Evolutionary conservation across 164 flowering plant species (phyloP), one percentile per base, ranked within the genome.

Genomic region (Brasenia schreberi): DNA sequence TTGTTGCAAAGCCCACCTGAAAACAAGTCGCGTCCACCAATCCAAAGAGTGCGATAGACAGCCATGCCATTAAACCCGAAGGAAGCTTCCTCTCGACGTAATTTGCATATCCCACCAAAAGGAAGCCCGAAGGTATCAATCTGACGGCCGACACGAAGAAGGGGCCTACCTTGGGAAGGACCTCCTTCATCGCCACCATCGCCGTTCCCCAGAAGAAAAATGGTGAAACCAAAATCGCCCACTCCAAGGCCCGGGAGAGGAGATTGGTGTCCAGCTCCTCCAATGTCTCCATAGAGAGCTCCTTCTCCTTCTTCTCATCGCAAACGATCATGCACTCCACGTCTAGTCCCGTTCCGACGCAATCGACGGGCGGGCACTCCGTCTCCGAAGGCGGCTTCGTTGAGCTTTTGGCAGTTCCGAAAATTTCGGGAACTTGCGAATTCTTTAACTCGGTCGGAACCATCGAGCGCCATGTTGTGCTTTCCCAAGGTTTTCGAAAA

Each of bases 191-290:
- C 0, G 96, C 98, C 60, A 91, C 98, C 98, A 94, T 94, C 2
- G 98, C 87, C 14, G 98, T 94, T 1, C 98, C 98, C 98, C 98
- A 94, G 75, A 94, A 94, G 87, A 94, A 94, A 77, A 94, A 94
- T 0, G 97, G 98, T 5, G 96, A 90, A 0, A 94, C 76, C 74
- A 94, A 69, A 49, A 94, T 74, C 39, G 71, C 84, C 86, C 82
- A 87, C 64, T 91, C 95, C 87, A 66, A 77, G 66, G 73, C 59
- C 17, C 56, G 42, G n/a, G 16, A 6, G 7, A 43, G 42, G 18
- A 61, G 67, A 65, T 60, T 60, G 62, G 23, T 7, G 14, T 60
- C 64, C 64, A 23, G 7, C 5, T 49, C 64, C 33, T 27, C 72
- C 61, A 19, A 52, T 11, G 16, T n/a, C 17, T 70, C 67, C 43